Evolutionary conservation across 768 basidiomycete genomes (phyloP), one percentile per base, ranked within the genome.

Genomic region (Trametes punicea): DNA sequence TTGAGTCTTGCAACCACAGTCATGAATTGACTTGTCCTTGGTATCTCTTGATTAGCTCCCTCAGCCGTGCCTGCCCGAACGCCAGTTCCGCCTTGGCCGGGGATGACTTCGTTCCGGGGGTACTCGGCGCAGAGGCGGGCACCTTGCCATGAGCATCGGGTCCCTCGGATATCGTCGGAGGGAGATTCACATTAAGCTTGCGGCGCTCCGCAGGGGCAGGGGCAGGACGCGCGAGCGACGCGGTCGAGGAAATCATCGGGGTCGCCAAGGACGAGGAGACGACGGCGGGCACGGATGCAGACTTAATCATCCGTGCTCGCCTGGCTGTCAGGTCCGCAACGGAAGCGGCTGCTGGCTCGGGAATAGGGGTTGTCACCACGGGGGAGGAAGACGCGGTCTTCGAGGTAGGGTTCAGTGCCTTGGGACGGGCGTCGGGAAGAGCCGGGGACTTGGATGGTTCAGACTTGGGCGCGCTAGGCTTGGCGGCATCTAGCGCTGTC

Each of bases 11-110:
- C n/a, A n/a, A n/a, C 30, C n/a, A 10, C 16, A 20, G 39, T 48
- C 20, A 62, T 18, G 55, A 23, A 40, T 57, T 56, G 33, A 58
- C 46, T 53, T 65, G 68, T 44, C 75, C 74, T 70, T 92, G 89
- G 67, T 90, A 92, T 64, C 89, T 87, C 80, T 84, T 86, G 67
- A 91, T 91, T 59, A 91, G 73, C 70, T 90, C 88, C 53, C 87
- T 74, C 62, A 91, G 70, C 57, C 85, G 75, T 13, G 88, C 88
- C 69, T 90, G 85, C 13, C 89, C 89, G 71, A 90, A 90, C 9
- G 81, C 85, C 55, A 87, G 68, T 36, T 87, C 85, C 2, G 73
- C 72, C 57, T 61, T 61, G 6, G 59, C 45, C 3, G 59, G 46
- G 13, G 60, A 41, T 20, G 55, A 52, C 55, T 63, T 62, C 46